A percentile compares a stretch with the other conserved stretches of the same genome.
phyloP scores from a whole-genome alignment of 371 early-diverging fungal genomes.

The Dipsacomyces acuminosporus region DNA sequence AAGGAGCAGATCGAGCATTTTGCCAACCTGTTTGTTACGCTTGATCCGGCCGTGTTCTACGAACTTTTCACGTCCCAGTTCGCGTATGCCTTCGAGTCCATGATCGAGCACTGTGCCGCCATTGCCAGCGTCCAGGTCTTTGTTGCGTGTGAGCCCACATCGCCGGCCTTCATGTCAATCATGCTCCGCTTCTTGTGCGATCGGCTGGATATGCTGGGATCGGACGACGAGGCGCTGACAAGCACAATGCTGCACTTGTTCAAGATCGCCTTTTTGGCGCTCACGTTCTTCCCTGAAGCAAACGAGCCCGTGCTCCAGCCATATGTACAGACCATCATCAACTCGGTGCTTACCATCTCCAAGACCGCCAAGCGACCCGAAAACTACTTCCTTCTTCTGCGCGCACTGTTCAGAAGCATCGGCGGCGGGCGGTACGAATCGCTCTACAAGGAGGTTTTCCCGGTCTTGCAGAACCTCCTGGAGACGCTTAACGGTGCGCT shows the following conservation, averaged over 20 bases:
- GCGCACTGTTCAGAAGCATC: conserved; percentile 88
- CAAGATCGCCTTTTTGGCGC: conserved; percentile 90
- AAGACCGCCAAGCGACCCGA: conserved; percentile 78
- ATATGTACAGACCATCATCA: conserved; percentile 84
- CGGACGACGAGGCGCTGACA: conserved; percentile 67
- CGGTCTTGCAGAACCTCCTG: conserved; percentile 82
- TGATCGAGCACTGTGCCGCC: conserved; percentile 73
- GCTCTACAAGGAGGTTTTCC: conserved; percentile 89
- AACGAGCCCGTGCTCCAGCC: conserved; percentile 90
- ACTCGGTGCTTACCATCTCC: conserved; percentile 78
- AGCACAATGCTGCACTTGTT: conserved; percentile 84
- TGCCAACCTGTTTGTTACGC: conserved; percentile 75
- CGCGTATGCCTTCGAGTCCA: conserved; percentile 76
- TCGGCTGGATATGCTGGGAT: conserved; percentile 76
- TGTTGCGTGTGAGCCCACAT: conserved; percentile 66
- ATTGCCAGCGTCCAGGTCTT: conserved; percentile 87
- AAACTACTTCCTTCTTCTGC: conserved; percentile 87
- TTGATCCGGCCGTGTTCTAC: conserved; percentile 92
- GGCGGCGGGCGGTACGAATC: conserved; percentile 71
- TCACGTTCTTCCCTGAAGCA: conserved; percentile 85
- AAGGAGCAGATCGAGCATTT: conserved; percentile 86
- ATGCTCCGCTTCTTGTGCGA: conserved; percentile 46
- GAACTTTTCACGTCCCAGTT: conserved; percentile 91
- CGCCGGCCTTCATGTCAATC: conserved; percentile 46
- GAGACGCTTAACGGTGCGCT: conserved; percentile 83